Base-by-base conservation (phyloP, 2,329 filamentous ascomycete species). In the Penicillium sp. region DNA sequence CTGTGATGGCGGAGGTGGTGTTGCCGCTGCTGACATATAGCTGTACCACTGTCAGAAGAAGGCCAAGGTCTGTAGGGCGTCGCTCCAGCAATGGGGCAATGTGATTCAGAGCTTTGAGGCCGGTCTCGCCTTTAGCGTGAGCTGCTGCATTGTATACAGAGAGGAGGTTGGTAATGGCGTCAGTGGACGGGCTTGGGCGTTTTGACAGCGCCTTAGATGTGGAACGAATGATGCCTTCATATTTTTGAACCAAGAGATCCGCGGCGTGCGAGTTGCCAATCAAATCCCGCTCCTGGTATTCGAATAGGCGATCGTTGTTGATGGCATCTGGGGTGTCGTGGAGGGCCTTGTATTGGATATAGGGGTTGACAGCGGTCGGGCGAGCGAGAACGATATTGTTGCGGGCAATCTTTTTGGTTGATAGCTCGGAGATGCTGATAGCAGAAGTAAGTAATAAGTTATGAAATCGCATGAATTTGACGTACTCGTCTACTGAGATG, bases 31-130 rank as follows among this genome's bases (percentile, higher is more conserved):
- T 79, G 14, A 94, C 78, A 67, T 95, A 91, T 41, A 96, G 81
- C 70, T 97, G 91, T 9, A 93, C 81, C 52, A 91, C 82, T 9
- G 90, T 91, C 36, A 97, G 78, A 23, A 90, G 76, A 3, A 97
- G 79, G 1, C 92, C 93, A 19, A 96, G 78, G 67, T 97, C 91
- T 56, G 84, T 84, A 0, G 91, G 90, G 29, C 90, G 81, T 67
- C 85, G 87, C 63, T 90, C 86, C 7, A 93, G 76, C 11, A 92
- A 72, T 1, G 84, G 82, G 3, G 90, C 74, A 26, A 95, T 83
- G 34, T 83, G 79, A 67, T 87, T 89, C 32, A 96, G 74, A 5
- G 87, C 85, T 42, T 84, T 80, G 63, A 87, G 88, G 41, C 85
- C 87, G 9, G 80, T 80, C 60, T 85, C 80, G 36, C 67, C 69